Base-by-base conservation (phyloP, 805 yeast species). In the Zygosaccharomyces bailii region DNA sequence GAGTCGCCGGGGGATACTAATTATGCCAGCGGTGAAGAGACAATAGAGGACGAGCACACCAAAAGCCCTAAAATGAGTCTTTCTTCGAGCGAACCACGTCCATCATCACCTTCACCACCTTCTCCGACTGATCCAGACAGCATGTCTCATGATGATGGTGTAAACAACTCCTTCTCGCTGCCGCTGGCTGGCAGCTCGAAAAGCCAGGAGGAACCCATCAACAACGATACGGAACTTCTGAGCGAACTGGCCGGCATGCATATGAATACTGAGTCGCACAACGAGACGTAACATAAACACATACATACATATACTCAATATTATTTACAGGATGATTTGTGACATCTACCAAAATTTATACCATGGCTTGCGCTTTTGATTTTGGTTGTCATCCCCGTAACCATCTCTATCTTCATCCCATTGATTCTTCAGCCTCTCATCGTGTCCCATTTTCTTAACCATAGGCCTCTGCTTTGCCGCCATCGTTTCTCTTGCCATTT, bases 401-500 rank as follows among this genome's bases (percentile, higher is more conserved):
- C 37, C 48, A 41, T 29, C 47, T 30, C 42, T 50, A 48, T 42
- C 56, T 16, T 43, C 54, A 24, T 51, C 59, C 54, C 56, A 56
- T 27, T 52, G 55, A 3, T 52, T 48, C n/a, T 46, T 51, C n/a
- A 54, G 52, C 2, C 48, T 48, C 13, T 53, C 51, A 9, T 49
- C 59, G 35, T 60, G 63, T 2, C 45, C 46, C 5, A 54, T 54
- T 21, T 57, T 47, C 14, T 54, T 51, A 45, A 63, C 16, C 71
- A 67, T 69, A n/a, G 70, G 71, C 43, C 46, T 63, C 44, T 60
- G 65, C 51, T 67, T 66, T 4, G 52, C 52, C 11, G 66, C 66
- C 18, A 67, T 67, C 1, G 68, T 70, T 46, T 76, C 76, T 54
- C 79, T 81, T 0, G 96, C 96, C 56, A 76, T 65, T 46, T 78